Percentiles rank a stretch among this genome's conserved stretches.
These are phyloP conservation scores for Pseudozyma pruni DNA, from an alignment of 1,284 basidiomycete genomes.

Conservation along the genomic window DNA sequence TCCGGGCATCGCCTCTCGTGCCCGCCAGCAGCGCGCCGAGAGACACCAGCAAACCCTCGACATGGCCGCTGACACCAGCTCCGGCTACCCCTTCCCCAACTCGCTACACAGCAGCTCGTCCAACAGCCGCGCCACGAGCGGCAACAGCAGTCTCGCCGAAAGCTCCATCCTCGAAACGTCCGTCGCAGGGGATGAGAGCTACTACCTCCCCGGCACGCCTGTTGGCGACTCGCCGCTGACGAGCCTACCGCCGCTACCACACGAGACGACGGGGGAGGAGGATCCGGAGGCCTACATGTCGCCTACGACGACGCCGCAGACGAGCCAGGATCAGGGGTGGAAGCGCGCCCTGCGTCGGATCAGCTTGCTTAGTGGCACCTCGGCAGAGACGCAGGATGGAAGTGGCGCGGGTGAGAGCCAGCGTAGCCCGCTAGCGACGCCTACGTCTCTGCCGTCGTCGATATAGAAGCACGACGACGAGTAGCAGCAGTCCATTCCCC, in stretches of 20 bases:
- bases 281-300: constrained; percentile 22
- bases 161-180: constrained; percentile 37
- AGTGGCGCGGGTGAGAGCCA: neutral
- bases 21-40: constrained; percentile 38
- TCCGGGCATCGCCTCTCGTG: constrained; percentile 29
- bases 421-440: constrained; percentile 12
- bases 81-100: constrained; percentile 26
- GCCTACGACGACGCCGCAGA: constrained; percentile 8
- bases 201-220: constrained; percentile 25
- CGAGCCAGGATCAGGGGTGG: constrained; percentile 41
- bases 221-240: constrained; percentile 22
- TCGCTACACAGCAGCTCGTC: constrained; percentile 23
- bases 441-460: neutral
- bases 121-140: constrained; percentile 28
- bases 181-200: constrained; percentile 54
- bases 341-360: constrained; percentile 33
- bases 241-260: constrained; percentile 30
- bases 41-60: constrained; percentile 44
- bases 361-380: constrained; percentile 27
- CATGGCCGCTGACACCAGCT: constrained; percentile 13
- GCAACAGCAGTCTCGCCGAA: constrained; percentile 27
- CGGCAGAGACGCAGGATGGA: constrained; percentile 5
- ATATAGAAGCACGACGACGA: neutral
- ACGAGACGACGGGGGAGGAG: constrained; percentile 43
- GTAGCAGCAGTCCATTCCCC: neutral